phyloP scores from a whole-genome alignment of 176 grass and related monocot species.

The Pontederia crassipes region DNA sequence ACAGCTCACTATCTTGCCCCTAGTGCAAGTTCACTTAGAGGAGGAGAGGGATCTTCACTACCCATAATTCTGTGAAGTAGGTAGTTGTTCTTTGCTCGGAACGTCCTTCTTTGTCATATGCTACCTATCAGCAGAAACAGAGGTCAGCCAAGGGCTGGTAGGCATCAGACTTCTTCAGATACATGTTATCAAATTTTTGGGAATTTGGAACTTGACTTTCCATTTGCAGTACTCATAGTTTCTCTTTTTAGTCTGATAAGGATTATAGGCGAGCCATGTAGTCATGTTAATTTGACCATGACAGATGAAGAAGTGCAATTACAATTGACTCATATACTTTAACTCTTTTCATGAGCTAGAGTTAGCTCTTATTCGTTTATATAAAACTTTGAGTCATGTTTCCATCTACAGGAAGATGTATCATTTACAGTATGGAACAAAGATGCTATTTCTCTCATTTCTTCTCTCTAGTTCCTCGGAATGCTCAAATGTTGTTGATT shows the following conservation, averaged over 20 bases:
- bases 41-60: not conserved
- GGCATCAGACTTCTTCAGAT: constrained; percentile 28
- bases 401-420: too few relatives aligned
- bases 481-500: constrained; percentile 12
- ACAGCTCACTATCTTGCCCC: not conserved
- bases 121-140: constrained; percentile 57
- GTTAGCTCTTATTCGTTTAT: too few relatives aligned
- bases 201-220: not conserved
- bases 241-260: not conserved
- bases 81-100: constrained; percentile 9
- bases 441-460: constrained; percentile 16
- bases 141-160: constrained; percentile 60
- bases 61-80: not conserved
- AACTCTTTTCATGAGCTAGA: too few relatives aligned
- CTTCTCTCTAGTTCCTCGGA: constrained; percentile 9
- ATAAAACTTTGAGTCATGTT: too few relatives aligned
- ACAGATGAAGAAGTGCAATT: too few relatives aligned
- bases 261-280: too few relatives aligned
- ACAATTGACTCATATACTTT: too few relatives aligned
- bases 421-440: not conserved
- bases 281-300: too few relatives aligned
- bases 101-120: constrained; percentile 55
- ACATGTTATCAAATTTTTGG: constrained; percentile 31
- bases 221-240: not conserved
- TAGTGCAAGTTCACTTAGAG: not conserved